These are phyloP conservation scores for Triadica sebifera DNA, from an alignment of 345 rosid species.

Conservation along the genomic window DNA sequence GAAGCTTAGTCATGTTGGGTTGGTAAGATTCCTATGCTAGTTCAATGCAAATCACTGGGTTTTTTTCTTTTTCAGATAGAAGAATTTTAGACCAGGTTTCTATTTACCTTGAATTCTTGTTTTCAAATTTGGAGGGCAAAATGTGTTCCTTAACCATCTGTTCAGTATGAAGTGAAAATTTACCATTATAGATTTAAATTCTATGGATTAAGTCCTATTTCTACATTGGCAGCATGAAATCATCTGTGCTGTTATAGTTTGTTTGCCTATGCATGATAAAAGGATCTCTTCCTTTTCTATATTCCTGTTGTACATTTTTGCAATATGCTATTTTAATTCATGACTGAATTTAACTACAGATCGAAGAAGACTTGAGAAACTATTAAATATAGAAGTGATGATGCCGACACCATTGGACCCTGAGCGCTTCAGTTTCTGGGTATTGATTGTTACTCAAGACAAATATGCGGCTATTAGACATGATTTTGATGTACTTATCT, in stretches of 20 bases:
- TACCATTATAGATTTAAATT: too few species aligned
- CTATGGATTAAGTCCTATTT: not conserved
- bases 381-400: conserved; percentile 63
- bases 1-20: not conserved
- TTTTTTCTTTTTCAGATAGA: too few species aligned
- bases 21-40: not conserved
- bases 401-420: conserved; percentile 78
- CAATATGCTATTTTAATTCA: conserved; percentile 12
- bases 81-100: too few species aligned
- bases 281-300: not conserved
- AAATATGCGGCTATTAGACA: not conserved
- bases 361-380: conserved; percentile 60
- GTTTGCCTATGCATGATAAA: not conserved
- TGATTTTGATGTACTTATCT: conserved; percentile 5
- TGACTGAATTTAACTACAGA: conserved; percentile 39
- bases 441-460: conserved; percentile 26
- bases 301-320: conserved; percentile 3
- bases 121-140: too few species aligned
- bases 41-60: not conserved
- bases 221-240: not conserved
- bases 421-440: conserved; percentile 97
- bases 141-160: too few species aligned
- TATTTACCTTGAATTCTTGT: too few species aligned
- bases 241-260: not conserved
- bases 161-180: too few species aligned